Conservation (phyloP, 1,284 basidiomycete genomes). For the Ustilago hordei region DNA sequence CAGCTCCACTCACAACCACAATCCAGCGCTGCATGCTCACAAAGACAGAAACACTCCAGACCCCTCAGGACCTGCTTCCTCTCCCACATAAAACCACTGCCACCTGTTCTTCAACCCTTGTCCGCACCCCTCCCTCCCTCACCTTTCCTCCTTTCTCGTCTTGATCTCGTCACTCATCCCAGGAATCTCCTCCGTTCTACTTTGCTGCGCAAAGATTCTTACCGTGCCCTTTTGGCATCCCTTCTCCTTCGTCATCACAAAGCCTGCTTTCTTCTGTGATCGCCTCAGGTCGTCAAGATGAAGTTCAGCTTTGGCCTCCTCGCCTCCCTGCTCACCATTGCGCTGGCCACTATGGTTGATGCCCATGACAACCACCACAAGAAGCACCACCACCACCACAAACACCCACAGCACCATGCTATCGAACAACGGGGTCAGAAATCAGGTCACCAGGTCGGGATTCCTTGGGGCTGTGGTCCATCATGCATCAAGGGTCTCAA, state of each 20-base stretch:
- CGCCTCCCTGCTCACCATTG: constrained; percentile 17
- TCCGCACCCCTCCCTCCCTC: not conserved
- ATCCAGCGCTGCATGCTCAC: not conserved
- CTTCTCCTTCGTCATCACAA: not conserved
- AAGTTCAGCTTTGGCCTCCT: constrained; percentile 6
- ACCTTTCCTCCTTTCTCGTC: not conserved
- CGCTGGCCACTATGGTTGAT: constrained; percentile 24
- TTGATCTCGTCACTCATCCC: not conserved
- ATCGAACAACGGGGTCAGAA: not conserved
- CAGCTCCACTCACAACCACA: not conserved
- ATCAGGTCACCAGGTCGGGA: constrained; percentile 19
- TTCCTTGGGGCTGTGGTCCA: constrained; percentile 53
- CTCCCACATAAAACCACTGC: not conserved
- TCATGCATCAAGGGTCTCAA: constrained; percentile 34
- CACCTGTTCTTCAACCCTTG: not conserved
- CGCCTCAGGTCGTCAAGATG: not conserved
- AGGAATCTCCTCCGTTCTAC: not conserved
- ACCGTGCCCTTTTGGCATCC: not conserved
- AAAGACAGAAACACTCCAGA: not conserved
- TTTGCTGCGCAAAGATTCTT: constrained; percentile 15
- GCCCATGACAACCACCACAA: constrained; percentile 25
- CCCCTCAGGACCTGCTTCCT: not conserved
- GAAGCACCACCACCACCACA: constrained; percentile 13
- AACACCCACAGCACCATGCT: constrained; percentile 10
- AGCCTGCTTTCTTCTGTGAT: not conserved